A percentile compares a stretch with the other conserved stretches of the same genome.
Evolutionary conservation across 495 filamentous ascomycete species (phyloP).

Genomic region (Penicillium steckii): DNA sequence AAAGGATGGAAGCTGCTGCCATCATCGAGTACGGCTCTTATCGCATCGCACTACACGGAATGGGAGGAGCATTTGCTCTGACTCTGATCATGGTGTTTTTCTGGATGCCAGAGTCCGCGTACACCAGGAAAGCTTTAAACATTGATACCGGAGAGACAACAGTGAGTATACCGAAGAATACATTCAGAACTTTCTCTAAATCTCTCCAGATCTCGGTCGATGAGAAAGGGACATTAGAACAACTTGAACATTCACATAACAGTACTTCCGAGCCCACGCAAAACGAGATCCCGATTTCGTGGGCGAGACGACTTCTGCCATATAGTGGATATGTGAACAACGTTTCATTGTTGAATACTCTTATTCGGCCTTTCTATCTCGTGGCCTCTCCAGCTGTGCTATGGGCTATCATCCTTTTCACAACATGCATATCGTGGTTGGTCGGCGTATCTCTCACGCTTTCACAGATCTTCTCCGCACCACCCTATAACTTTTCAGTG

Average conservation of each 20-base stretch:
- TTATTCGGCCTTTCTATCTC: slow-evolving; percentile 42
- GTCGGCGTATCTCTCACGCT: slow-evolving; percentile 43
- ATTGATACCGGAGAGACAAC: slow-evolving; percentile 34
- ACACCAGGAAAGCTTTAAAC: slow-evolving; percentile 31
- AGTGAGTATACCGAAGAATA: slow-evolving; percentile 2
- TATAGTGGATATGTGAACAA: slow-evolving; percentile 38
- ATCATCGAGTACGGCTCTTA: slow-evolving; percentile 36
- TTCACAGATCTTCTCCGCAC: slow-evolving; percentile 46
- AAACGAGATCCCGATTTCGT: slow-evolving; percentile 15
- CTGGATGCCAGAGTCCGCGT: slow-evolving; percentile 46
- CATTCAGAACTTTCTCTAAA: background rate
- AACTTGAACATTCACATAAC: slow-evolving; percentile 26
- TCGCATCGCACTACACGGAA: slow-evolving; percentile 31
- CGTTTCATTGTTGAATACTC: slow-evolving; percentile 38
- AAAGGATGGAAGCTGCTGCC: slow-evolving; percentile 21
- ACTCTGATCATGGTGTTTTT: slow-evolving; percentile 37
- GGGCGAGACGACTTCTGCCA: slow-evolving; percentile 29
- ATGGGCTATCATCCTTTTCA: slow-evolving; percentile 42
- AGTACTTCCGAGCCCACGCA: background rate
- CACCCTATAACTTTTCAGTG: slow-evolving; percentile 46
- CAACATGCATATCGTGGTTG: slow-evolving; percentile 47
- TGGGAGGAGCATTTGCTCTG: slow-evolving; percentile 42
- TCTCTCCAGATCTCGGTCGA: slow-evolving; percentile 8
- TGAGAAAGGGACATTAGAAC: slow-evolving; percentile 24
- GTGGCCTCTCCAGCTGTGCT: slow-evolving; percentile 40